Percentiles rank a stretch among this genome's conserved stretches.
Conservation (phyloP, 371 early-diverging fungal species). For the Entomophthora muscae region DNA sequence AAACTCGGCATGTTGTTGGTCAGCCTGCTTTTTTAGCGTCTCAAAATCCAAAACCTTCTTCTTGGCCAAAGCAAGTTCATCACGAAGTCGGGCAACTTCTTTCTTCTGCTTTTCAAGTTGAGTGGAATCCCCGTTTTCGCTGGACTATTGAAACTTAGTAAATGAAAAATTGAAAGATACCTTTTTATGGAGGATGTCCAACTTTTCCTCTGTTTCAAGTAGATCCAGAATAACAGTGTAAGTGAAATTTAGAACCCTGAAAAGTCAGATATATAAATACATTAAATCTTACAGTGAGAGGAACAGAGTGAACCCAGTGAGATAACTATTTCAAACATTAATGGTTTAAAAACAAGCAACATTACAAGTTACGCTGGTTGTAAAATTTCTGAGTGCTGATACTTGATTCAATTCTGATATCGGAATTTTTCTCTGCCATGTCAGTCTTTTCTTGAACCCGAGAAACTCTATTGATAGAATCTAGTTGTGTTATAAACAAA, state of each 20-base stretch:
- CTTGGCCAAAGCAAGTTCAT: constrained; percentile 30
- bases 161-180: constrained; percentile 13
- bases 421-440: constrained; percentile 17
- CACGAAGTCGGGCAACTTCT: constrained; percentile 17
- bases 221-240: constrained; percentile 49
- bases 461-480: constrained; percentile 48
- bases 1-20: constrained; percentile 48
- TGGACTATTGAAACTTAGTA: not conserved
- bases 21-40: constrained; percentile 57
- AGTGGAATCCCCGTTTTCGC: constrained; percentile 1
- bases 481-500: constrained; percentile 14
- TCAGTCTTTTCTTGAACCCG: constrained; percentile 27
- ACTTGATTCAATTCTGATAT: constrained; percentile 33
- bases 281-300: constrained; percentile 41
- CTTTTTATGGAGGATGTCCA: constrained; percentile 31
- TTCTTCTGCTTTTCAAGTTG: constrained; percentile 12
- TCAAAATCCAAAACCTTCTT: constrained; percentile 40
- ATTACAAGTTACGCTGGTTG: constrained; percentile 72
- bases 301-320: constrained; percentile 77
- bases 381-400: constrained; percentile 59
- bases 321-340: constrained; percentile 28
- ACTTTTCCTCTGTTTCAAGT: constrained; percentile 42
- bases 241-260: constrained; percentile 52
- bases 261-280: not conserved
- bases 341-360: not conserved